These are phyloP conservation scores for Dactylellina leptospora DNA, from an alignment of 2,329 filamentous ascomycete species.

Conservation along the genomic window DNA sequence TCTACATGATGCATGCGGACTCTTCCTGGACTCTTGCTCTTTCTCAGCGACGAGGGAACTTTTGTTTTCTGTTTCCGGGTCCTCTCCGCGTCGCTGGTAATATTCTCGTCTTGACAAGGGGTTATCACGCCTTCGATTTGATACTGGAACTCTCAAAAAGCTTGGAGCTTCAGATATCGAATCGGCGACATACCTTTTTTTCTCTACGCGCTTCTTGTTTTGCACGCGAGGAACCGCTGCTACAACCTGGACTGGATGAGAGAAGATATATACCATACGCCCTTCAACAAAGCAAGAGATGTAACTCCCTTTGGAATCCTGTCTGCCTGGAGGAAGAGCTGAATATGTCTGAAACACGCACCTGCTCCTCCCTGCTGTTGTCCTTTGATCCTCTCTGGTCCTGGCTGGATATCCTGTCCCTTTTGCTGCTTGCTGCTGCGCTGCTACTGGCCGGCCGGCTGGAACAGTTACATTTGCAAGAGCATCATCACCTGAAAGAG, in stretches of 20 bases:
- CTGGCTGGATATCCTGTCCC: constrained; percentile 52
- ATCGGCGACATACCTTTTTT: constrained; percentile 9
- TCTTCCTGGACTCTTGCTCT: constrained; percentile 52
- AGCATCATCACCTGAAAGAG: constrained; percentile 1
- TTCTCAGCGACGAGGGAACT: constrained; percentile 27
- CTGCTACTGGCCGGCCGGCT: constrained; percentile 15
- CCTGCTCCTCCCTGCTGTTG: constrained; percentile 43
- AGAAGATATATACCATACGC: constrained; percentile 16
- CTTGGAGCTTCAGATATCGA: constrained; percentile 44
- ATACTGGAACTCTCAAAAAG: constrained; percentile 31
- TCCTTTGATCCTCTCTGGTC: constrained; percentile 45
- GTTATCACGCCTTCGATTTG: constrained; percentile 9
- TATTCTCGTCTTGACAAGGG: constrained; percentile 1
- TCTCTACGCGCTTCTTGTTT: constrained; percentile 12
- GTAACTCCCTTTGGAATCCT: constrained; percentile 38
- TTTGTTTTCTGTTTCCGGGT: constrained; percentile 8
- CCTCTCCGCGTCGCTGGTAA: neutral
- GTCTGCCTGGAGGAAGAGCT: constrained; percentile 49
- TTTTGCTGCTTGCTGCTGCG: constrained; percentile 34
- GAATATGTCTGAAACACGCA: constrained; percentile 30
- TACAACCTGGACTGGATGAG: constrained; percentile 51
- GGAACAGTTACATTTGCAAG: constrained; percentile 35
- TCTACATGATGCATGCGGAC: constrained; percentile 38
- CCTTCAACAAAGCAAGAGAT: constrained; percentile 48
- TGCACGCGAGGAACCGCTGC: constrained; percentile 27